Conservation (phyloP, 2,329 filamentous ascomycete species). For the Exophiala aquamarina region DNA sequence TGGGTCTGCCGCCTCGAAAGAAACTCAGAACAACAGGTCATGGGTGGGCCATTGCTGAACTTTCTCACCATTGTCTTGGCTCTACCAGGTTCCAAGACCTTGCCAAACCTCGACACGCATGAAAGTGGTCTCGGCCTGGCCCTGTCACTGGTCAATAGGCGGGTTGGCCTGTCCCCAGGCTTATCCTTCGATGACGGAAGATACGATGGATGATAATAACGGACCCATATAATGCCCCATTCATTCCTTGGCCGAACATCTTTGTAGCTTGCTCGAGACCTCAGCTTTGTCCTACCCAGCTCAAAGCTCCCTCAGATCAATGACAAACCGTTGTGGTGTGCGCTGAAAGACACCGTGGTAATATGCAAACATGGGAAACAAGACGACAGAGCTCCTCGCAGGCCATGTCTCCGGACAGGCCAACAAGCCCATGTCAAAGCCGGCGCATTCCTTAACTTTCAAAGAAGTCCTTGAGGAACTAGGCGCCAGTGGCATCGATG, state of each 20-base stretch:
- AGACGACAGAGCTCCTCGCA: slow-evolving; percentile 3
- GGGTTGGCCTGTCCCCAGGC: not conserved
- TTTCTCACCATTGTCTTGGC: slow-evolving; percentile 1
- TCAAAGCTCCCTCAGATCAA: too few relatives aligned
- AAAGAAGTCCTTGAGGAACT: slow-evolving; percentile 57
- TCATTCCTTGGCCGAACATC: not conserved
- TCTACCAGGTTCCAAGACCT: not conserved
- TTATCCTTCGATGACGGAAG: slow-evolving; percentile 2
- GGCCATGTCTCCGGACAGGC: slow-evolving; percentile 46
- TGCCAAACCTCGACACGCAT: not conserved
- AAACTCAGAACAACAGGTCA: too few relatives aligned
- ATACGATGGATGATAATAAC: not conserved
- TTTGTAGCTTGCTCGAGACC: too few relatives aligned
- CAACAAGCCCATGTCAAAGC: slow-evolving; percentile 57
- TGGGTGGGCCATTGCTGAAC: slow-evolving; percentile 1
- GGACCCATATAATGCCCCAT: slow-evolving; percentile 2
- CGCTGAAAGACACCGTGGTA: too few relatives aligned
- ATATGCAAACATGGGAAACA: slow-evolving; percentile 1
- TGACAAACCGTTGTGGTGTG: too few relatives aligned
- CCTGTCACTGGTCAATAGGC: not conserved
- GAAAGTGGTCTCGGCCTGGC: not conserved
- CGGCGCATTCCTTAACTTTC: slow-evolving; percentile 62
- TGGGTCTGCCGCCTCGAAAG: too few relatives aligned
- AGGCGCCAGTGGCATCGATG: slow-evolving; percentile 56
- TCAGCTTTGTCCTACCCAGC: too few relatives aligned